phyloP scores from a whole-genome alignment of 2,329 filamentous ascomycete genomes.

The Calycina marina region DNA sequence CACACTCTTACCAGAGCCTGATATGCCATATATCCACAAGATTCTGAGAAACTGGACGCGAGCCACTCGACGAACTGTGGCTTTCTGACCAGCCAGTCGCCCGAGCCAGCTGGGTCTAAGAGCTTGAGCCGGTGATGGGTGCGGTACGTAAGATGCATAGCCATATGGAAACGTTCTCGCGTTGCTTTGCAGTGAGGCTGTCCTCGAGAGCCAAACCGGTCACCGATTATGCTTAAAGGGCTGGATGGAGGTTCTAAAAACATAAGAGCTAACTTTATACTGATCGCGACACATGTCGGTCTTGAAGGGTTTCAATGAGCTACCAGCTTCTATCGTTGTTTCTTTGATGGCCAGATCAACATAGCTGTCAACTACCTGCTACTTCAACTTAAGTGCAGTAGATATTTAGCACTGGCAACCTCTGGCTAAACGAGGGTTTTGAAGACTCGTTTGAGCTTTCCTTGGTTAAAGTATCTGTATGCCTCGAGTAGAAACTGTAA shows the following conservation, averaged over 20 bases:
- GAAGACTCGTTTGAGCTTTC: too few relatives aligned
- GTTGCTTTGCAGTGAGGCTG: constrained; percentile 2
- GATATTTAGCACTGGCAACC: too few relatives aligned
- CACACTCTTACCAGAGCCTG: constrained; percentile 23
- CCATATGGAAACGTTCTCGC: constrained; percentile 5
- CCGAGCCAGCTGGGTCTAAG: constrained; percentile 9
- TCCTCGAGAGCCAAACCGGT: neutral
- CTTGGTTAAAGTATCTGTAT: constrained; percentile 4
- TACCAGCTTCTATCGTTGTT: too few relatives aligned
- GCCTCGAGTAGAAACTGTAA: constrained; percentile 4
- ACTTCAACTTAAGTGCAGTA: too few relatives aligned
- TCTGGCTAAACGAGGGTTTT: too few relatives aligned
- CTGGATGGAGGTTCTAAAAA: too few relatives aligned
- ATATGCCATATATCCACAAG: constrained; percentile 23
- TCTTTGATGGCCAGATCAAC: too few relatives aligned
- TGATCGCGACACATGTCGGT: too few relatives aligned
- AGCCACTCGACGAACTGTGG: constrained; percentile 17
- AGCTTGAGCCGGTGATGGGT: constrained; percentile 1
- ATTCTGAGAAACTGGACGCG: constrained; percentile 19
- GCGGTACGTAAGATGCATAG: constrained; percentile 2
- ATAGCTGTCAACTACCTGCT: too few relatives aligned
- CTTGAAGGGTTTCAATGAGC: too few relatives aligned
- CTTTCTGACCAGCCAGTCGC: constrained; percentile 13
- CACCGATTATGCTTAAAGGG: too few relatives aligned
- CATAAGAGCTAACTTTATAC: too few relatives aligned